Percentiles rank a stretch among this genome's conserved stretches.
Evolutionary conservation across 1,139 yeast genomes (phyloP).

Genomic region (Candida sanyaensis): DNA sequence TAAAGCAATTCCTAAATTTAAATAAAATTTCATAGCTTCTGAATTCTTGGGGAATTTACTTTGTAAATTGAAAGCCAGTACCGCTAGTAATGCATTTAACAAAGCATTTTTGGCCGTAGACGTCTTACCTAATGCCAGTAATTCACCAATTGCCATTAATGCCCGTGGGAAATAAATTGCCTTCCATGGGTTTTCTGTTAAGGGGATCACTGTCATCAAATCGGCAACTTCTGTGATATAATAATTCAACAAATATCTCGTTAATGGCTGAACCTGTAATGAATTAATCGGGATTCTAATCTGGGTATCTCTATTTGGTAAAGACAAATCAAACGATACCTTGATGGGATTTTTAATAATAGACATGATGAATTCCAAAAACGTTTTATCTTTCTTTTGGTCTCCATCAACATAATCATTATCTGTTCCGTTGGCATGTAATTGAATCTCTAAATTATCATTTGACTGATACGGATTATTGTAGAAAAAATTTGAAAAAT

Average conservation of each 20-base stretch:
- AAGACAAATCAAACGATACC: slow-evolving; percentile 38
- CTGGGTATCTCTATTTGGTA: slow-evolving; percentile 15
- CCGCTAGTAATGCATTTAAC: slow-evolving; percentile 78
- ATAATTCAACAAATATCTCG: slow-evolving; percentile 69
- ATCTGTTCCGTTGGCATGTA: slow-evolving; percentile 35
- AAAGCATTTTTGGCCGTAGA: slow-evolving; percentile 77
- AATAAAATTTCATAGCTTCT: slow-evolving; percentile 66
- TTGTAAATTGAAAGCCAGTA: slow-evolving; percentile 78
- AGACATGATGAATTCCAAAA: slow-evolving; percentile 50
- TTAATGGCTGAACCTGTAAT: slow-evolving; percentile 62
- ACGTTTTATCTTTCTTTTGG: slow-evolving; percentile 32
- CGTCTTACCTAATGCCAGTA: slow-evolving; percentile 72
- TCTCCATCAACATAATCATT: slow-evolving; percentile 43
- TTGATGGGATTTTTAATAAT: slow-evolving; percentile 46
- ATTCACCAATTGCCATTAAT: slow-evolving; percentile 76
- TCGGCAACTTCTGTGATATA: slow-evolving; percentile 83
- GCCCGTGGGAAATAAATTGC: slow-evolving; percentile 84
- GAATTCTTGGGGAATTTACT: slow-evolving; percentile 64
- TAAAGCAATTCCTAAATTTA: slow-evolving; percentile 70
- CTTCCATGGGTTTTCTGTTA: slow-evolving; percentile 86
- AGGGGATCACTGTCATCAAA: slow-evolving; percentile 82
- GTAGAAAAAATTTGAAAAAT: slow-evolving; percentile 43
- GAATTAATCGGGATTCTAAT: slow-evolving; percentile 62
- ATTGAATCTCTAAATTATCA: slow-evolving; percentile 45
- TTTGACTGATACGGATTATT: slow-evolving; percentile 45